phyloP scores from a whole-genome alignment of 768 basidiomycete genomes.

The Melanogaster broomeanus region DNA sequence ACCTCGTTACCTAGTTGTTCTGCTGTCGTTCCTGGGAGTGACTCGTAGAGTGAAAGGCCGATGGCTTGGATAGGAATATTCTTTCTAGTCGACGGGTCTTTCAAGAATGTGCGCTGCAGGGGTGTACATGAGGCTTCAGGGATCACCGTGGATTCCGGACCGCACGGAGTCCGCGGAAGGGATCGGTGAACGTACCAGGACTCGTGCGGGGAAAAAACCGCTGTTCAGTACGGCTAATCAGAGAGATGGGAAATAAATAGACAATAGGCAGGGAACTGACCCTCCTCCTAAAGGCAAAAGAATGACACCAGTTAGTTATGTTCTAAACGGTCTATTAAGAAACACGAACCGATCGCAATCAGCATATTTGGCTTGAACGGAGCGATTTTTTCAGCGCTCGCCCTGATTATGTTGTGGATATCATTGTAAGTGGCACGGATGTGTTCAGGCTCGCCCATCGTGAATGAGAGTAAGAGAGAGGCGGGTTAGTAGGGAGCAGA shows the following conservation, averaged over 20 bases:
- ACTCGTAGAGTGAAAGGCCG: conserved; percentile 93
- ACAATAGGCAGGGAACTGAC: conserved; percentile 47
- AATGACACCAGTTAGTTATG: conserved; percentile 1
- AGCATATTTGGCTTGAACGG: conserved; percentile 86
- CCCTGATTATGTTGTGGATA: conserved; percentile 85
- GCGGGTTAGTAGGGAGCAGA: neutral
- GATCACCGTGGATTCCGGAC: neutral
- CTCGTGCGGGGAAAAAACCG: conserved; percentile 95
- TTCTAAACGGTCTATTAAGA: neutral
- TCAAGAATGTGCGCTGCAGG: conserved; percentile 79
- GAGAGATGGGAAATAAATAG: conserved; percentile 9
- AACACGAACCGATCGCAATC: conserved; percentile 71
- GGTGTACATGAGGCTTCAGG: neutral
- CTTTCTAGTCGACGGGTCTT: conserved; percentile 64
- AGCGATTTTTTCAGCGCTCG: conserved; percentile 65
- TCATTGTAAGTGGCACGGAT: conserved; percentile 85
- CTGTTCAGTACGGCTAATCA: conserved; percentile 40
- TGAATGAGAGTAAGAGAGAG: neutral
- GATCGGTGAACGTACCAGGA: conserved; percentile 55
- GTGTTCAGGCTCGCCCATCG: conserved; percentile 53
- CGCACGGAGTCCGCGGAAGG: neutral
- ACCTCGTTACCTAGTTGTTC: conserved; percentile 84
- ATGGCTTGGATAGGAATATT: conserved; percentile 95
- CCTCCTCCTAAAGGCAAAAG: conserved; percentile 63
- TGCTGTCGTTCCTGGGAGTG: conserved; percentile 70